phyloP scores from a whole-genome alignment of 2,329 filamentous ascomycete genomes.

The Metarhizium album region DNA sequence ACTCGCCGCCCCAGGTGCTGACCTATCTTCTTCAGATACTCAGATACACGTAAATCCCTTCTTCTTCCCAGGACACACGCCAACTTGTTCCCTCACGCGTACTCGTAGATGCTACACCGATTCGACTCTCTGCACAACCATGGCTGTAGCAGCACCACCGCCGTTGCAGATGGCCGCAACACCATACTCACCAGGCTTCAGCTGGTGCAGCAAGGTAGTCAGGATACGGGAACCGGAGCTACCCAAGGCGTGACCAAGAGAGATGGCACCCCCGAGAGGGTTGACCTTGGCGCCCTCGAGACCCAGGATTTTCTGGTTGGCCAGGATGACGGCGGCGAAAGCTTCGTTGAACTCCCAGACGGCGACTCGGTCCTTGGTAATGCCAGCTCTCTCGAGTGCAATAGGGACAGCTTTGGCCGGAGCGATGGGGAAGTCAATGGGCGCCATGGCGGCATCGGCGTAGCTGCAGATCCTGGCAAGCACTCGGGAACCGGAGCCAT shows the following conservation, averaged over 20 bases:
- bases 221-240: conserved; percentile 90
- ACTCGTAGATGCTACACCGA: conserved; percentile 28
- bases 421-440: conserved; percentile 90
- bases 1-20: neutral
- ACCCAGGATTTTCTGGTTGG: conserved; percentile 85
- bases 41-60: too few relatives aligned
- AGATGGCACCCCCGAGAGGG: conserved; percentile 81
- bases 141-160: conserved; percentile 80
- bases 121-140: conserved; percentile 80
- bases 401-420: conserved; percentile 87
- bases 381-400: conserved; percentile 77
- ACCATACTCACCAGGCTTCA: conserved; percentile 87
- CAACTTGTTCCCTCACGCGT: neutral
- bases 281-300: conserved; percentile 75
- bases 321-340: conserved; percentile 90
- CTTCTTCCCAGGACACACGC: neutral
- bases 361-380: conserved; percentile 82
- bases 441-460: conserved; percentile 81
- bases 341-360: conserved; percentile 99
- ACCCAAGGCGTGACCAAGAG: conserved; percentile 81
- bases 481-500: conserved; percentile 65
- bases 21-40: neutral
- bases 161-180: conserved; percentile 96
- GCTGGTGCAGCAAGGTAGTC: conserved; percentile 80
- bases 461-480: conserved; percentile 78